Evolutionary conservation across 371 early-diverging fungal species (phyloP).

Genomic region (Fennellomyces sp.): DNA sequence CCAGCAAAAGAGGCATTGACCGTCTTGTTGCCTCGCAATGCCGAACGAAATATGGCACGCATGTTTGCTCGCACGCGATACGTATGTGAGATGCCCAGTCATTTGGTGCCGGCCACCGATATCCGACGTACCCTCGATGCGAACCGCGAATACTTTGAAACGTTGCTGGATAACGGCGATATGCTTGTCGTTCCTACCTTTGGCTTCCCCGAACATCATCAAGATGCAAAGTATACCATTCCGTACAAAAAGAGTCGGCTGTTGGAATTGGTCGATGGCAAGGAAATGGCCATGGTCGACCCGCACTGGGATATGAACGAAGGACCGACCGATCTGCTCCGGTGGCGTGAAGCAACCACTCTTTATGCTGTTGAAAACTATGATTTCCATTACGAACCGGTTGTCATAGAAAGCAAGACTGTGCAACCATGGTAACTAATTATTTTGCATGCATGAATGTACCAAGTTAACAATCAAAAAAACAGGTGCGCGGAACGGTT

Average conservation of each 20-base stretch:
- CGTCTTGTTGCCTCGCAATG: conserved; percentile 44
- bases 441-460: neutral
- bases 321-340: conserved; percentile 44
- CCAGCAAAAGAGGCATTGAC: conserved; percentile 21
- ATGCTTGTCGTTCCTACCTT: conserved; percentile 48
- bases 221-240: conserved; percentile 16
- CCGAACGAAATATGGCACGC: conserved; percentile 53
- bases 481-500: conserved; percentile 52
- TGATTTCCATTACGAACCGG: conserved; percentile 51
- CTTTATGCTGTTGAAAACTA: conserved; percentile 46
- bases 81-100: conserved; percentile 37
- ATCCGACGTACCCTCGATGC: conserved; percentile 36
- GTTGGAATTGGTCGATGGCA: conserved; percentile 25
- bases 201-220: conserved; percentile 22
- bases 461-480: neutral
- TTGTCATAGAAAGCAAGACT: conserved; percentile 42
- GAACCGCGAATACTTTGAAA: conserved; percentile 36
- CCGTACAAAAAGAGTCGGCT: conserved; percentile 35
- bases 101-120: conserved; percentile 43
- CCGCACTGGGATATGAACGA: conserved; percentile 48
- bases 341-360: conserved; percentile 36
- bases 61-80: conserved; percentile 44
- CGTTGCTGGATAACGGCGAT: conserved; percentile 34
- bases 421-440: conserved; percentile 45
- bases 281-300: conserved; percentile 34